Evolutionary conservation across 805 yeast species (phyloP).

Genomic region (Lipomyces spencermartinsiae): DNA sequence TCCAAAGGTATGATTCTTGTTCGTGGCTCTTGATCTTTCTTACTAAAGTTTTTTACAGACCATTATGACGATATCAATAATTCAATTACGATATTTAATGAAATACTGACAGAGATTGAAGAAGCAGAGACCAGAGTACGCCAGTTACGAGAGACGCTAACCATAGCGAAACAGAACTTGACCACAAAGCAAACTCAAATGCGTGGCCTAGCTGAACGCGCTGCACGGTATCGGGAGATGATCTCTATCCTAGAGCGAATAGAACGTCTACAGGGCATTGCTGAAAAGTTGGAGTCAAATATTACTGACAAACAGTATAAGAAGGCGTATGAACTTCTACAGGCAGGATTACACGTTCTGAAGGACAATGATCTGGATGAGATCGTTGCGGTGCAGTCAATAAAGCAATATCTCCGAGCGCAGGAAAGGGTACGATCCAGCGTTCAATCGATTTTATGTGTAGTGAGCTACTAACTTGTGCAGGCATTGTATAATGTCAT

Average conservation of each 20-base stretch:
- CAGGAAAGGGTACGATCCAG: slow-evolving; percentile 24
- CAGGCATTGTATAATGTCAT: slow-evolving; percentile 22
- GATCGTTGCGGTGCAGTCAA: slow-evolving; percentile 45
- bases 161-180: slow-evolving; percentile 57
- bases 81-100: slow-evolving; percentile 82
- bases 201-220: slow-evolving; percentile 67
- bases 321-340: slow-evolving; percentile 65
- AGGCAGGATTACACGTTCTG: slow-evolving; percentile 49
- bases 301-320: slow-evolving; percentile 75
- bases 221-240: slow-evolving; percentile 68
- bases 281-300: slow-evolving; percentile 67
- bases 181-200: slow-evolving; percentile 62
- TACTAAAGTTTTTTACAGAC: slow-evolving; percentile 39
- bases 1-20: slow-evolving; percentile 58
- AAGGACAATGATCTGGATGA: slow-evolving; percentile 43
- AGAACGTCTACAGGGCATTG: slow-evolving; percentile 62
- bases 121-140: slow-evolving; percentile 67
- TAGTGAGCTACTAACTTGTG: neutral
- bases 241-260: slow-evolving; percentile 73
- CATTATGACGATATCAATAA: slow-evolving; percentile 85
- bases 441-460: neutral
- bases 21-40: neutral
- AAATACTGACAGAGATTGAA: slow-evolving; percentile 65
- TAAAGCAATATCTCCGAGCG: slow-evolving; percentile 37
- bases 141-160: slow-evolving; percentile 57